These are phyloP conservation scores for Teratosphaeria epicoccoides DNA, from an alignment of 2,329 filamentous ascomycete genomes.

Conservation along the genomic window DNA sequence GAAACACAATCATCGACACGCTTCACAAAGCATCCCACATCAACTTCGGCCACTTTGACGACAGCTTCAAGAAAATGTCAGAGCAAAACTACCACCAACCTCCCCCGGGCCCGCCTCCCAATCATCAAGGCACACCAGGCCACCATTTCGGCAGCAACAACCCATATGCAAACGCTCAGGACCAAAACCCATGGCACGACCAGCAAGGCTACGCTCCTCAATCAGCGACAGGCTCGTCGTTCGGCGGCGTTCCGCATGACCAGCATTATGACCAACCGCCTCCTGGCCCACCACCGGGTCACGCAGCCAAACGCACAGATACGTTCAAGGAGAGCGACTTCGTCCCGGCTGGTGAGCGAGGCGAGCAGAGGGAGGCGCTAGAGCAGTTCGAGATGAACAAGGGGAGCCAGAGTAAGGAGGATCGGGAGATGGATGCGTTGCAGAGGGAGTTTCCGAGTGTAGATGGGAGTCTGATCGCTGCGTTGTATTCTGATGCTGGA, in stretches of 20 bases:
- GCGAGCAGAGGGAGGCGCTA: conserved; percentile 28
- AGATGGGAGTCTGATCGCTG: conserved; percentile 35
- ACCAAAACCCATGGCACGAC: conserved; percentile 4
- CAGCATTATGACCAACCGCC: neutral
- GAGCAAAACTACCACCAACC: conserved; percentile 1
- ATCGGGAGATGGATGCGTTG: conserved; percentile 32
- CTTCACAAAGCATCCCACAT: neutral
- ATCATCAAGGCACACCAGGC: neutral
- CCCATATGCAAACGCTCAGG: conserved; percentile 2
- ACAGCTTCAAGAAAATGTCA: conserved; percentile 1
- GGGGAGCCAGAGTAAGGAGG: conserved; percentile 27
- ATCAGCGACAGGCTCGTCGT: neutral
- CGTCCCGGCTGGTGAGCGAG: conserved; percentile 29
- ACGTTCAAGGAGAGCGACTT: conserved; percentile 27
- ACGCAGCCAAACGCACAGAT: conserved; percentile 8
- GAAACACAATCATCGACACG: neutral
- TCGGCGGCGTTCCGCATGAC: neutral
- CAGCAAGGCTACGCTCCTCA: conserved; percentile 2
- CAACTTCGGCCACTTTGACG: no score
- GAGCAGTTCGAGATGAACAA: conserved; percentile 37
- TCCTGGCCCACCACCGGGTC: conserved; percentile 1
- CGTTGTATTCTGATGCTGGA: conserved; percentile 35
- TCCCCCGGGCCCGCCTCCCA: neutral
- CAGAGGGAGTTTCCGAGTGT: conserved; percentile 35
- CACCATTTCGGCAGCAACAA: conserved; percentile 3